Base-by-base conservation (phyloP, 176 grass and related monocot species). In the Calamus simplicifolius region DNA sequence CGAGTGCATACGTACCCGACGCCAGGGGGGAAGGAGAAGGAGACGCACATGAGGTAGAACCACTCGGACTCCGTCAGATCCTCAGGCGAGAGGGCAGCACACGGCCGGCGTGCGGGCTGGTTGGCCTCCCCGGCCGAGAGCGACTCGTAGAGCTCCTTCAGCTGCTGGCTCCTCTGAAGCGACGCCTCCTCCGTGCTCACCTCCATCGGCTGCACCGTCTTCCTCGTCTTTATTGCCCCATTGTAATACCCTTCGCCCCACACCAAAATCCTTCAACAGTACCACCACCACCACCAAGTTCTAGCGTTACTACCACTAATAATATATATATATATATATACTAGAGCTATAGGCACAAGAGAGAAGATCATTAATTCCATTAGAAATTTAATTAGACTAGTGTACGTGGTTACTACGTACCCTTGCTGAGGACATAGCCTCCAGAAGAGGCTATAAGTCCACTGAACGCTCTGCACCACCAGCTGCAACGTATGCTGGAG, bases 401-500 rank as follows among this genome's bases (percentile, higher is more conserved):
- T n/a, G n/a, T n/a, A n/a, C n/a, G 6, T 38, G 31, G 1, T 38
- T 38, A 73, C n/a, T n/a, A n/a, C n/a, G n/a, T n/a, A n/a, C 80
- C 81, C 72, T 82, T 90, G 80, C 48, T 75, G 78, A 2, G 83
- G 69, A 61, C 81, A 88, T 64, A 85, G 74, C 19, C 80, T 65
- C 92, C 92, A 96, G 80, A 96, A 78, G 70, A 91, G 43, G 61
- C 62, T 82, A 75, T 97, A 97, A n/a, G 92, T 97, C 92, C 92
- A 97, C 16, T 75, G 68, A 25, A 87, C 75, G 49, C 72, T 62
- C 48, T 82, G 65, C 30, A 78, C 92, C 75, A 78, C 81, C 15
- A 66, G n/a, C 73, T 97, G 87, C 52, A 97, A 66, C 59, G 84
- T 73, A 48, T 59, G 14, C 38, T 85, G 80, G 57, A 72, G 77